Evolutionary conservation across 768 basidiomycete species (phyloP), one percentile per base, ranked within the genome.

Genomic region (Boletus huronensis): DNA sequence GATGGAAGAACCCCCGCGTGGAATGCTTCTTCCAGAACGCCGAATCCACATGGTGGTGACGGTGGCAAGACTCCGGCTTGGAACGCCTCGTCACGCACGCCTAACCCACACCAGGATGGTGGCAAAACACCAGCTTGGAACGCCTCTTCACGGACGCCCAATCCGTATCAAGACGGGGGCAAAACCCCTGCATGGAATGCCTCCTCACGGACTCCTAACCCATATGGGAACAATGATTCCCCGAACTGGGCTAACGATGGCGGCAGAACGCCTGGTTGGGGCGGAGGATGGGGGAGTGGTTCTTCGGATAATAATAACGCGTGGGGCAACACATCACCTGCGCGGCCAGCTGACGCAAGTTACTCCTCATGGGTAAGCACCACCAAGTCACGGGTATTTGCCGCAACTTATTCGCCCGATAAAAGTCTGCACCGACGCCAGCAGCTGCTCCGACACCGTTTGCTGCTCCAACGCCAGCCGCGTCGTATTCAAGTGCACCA

Each of bases 1-100:
- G 69, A 70, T 40, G 77, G 82, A 32, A 80, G 77, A 58, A 85
- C 84, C 4, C 84, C 82, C 31, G 83, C 79, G 17, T 85, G 81
- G 87, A 81, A 78, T 48, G 79, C 82, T 26, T 79, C 79, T 1
- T 81, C 83, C 19, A 73, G 82, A 52, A 89, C 88, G 11, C 88
- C 88, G 2, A 90, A 90, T 63, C 84, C 87, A 7, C 82, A 81
- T 54, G 81, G 74, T 10, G 63, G 61, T 31, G 80, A 80, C 41
- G 79, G 85, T 17, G 78, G 84, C 32, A 77, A 79, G 53, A 90
- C 89, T 7, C 88, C 89, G 0, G 86, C 85, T 16, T 87, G 85
- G 79, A 74, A 72, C 52, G 70, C 73, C 6, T 69, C 73, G 0
- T 72, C 79, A 2, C 74, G 77, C 13, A 85, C 84, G 3, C 85